These are phyloP conservation scores for Termitomyces sp. DNA, from an alignment of 768 basidiomycete species.

Conservation along the genomic window DNA sequence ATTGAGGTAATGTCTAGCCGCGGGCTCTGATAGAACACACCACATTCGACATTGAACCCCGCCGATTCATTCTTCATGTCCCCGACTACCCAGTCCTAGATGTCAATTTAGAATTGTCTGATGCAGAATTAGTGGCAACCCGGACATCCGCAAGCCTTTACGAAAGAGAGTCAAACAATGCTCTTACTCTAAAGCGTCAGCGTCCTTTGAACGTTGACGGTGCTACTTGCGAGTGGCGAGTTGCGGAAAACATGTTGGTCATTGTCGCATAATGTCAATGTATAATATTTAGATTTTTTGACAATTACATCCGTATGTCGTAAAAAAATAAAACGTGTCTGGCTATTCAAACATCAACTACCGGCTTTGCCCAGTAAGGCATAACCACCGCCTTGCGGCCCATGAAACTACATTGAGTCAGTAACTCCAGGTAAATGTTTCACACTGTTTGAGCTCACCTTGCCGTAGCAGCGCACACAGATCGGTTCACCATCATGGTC, in stretches of 20 bases:
- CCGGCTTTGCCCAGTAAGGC: conserved; percentile 52
- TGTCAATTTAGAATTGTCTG: conserved; percentile 49
- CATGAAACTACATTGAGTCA: conserved; percentile 48
- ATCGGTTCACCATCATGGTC: conserved; percentile 72
- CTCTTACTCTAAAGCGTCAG: conserved; percentile 49
- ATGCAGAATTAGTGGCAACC: conserved; percentile 41
- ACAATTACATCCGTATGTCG: conserved; percentile 1
- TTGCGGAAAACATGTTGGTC: conserved; percentile 44
- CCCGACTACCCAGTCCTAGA: conserved; percentile 47
- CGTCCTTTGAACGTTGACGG: conserved; percentile 54
- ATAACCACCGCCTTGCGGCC: conserved; percentile 70
- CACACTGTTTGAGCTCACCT: conserved; percentile 28
- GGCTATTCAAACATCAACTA: conserved; percentile 1
- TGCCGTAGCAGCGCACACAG: conserved; percentile 70
- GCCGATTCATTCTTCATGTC: conserved; percentile 47
- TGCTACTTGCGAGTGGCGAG: conserved; percentile 64
- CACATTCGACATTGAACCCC: conserved; percentile 61
- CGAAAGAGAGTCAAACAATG: conserved; percentile 22
- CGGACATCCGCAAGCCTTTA: conserved; percentile 10
- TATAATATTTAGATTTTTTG: not conserved
- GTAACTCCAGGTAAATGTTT: not conserved
- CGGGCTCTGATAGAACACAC: conserved; percentile 36
- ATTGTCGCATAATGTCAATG: conserved; percentile 27
- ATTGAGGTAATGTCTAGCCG: conserved; percentile 30
- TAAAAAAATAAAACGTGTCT: not conserved